Conservation (phyloP, 768 basidiomycete genomes). For the Boletus sensibilis region DNA sequence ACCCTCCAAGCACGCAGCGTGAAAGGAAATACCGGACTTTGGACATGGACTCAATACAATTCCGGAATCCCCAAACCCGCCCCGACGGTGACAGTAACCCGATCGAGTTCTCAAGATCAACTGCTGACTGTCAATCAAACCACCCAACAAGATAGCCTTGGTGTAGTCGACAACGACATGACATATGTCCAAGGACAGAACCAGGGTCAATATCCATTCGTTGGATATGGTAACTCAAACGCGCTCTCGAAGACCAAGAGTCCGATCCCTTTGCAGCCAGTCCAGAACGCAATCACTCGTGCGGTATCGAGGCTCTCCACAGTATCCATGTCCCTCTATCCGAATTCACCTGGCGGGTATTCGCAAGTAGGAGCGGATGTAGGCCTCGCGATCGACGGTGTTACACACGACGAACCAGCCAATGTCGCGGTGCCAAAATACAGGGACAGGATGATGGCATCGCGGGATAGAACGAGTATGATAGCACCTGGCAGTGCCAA, state of each 20-base stretch:
- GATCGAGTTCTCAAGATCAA: constrained; percentile 22
- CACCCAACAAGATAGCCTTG: constrained; percentile 5
- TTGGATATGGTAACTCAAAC: constrained; percentile 25
- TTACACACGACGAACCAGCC: constrained; percentile 43
- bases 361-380: constrained; percentile 25
- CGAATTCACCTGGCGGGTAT: constrained; percentile 38
- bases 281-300: constrained; percentile 40
- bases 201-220: constrained; percentile 23
- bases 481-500: constrained; percentile 17
- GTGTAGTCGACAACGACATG: constrained; percentile 4
- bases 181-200: constrained; percentile 15
- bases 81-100: constrained; percentile 24
- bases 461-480: constrained; percentile 25
- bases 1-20: constrained; percentile 29
- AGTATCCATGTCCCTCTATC: constrained; percentile 49
- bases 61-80: constrained; percentile 34
- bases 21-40: constrained; percentile 44
- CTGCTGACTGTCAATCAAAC: constrained; percentile 8
- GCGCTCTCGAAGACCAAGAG: constrained; percentile 24
- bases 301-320: constrained; percentile 41
- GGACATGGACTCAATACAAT: constrained; percentile 59
- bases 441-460: constrained; percentile 31
- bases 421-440: constrained; percentile 34
- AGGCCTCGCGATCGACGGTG: constrained; percentile 37
- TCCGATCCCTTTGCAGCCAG: constrained; percentile 38